Base-by-base conservation (phyloP, 1,284 basidiomycete genomes). In the Melampsora occidentalis region DNA sequence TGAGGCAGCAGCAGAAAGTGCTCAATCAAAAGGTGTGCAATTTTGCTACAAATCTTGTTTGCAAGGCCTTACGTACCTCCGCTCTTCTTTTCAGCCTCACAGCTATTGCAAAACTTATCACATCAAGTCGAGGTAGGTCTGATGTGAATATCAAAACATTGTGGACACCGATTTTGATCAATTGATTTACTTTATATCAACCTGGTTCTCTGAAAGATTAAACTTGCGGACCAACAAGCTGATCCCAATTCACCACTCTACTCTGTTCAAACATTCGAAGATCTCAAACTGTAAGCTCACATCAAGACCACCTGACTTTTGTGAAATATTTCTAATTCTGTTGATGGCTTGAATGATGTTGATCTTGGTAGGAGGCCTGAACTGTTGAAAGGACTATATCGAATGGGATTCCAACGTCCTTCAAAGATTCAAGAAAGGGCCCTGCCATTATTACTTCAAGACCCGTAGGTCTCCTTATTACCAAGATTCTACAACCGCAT, bases 351-450 rank as follows among this genome's bases (percentile, higher is more conserved):
- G 39, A 10, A 39, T 22, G 31, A n/a, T 77, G 42, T 77, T 64
- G 22, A 39, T 73, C 2, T 25, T 20, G 51, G 33, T 70, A 78
- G 61, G 22, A 90, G 93, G 83, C 86, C 89, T 69, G 92, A 97
- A 83, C 87, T 99, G 39, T 88, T 97, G 79, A 97, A 96, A 84
- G 97, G 97, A n/a, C 88, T 99, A 71, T 97, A 95, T 83, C 90
- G 91, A 65, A 92, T 97, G 89, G 93, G 93, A 57, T 99, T 98
- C 85, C 92, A 93, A 72, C 97, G 96, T 84, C 97, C 97, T 4
- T 97, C 94, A 73, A 99, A 99, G 85, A 99, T 99, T 79, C 97
- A 99, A 86, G 97, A 98, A 86, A 90, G 92, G 78, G 97, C 97
- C 28, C 86, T 99, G 35, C 97, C 97, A 2, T 86, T 99, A 51